A percentile compares a stretch with the other conserved stretches of the same genome.
Evolutionary conservation across 345 rosid genomes (phyloP).

Genomic region (Camelina sativa): DNA sequence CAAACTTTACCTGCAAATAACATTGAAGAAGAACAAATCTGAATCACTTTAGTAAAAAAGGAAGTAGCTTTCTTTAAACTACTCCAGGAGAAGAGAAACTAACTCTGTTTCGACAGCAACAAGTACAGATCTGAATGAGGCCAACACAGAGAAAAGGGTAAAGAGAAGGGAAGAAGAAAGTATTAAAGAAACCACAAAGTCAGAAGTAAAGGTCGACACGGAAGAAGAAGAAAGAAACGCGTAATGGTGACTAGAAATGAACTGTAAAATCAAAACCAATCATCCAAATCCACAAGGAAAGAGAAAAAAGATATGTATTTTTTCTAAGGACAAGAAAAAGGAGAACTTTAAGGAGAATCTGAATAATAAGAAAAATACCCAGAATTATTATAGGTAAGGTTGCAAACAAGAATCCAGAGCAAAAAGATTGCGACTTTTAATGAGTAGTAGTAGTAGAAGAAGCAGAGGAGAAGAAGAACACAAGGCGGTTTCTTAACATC

Average conservation of each 20-base stretch:
- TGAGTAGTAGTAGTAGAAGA: not conserved
- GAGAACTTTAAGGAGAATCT: slow-evolving; percentile 16
- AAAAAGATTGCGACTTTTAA: slow-evolving; percentile 22
- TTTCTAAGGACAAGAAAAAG: not conserved
- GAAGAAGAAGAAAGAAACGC: slow-evolving; percentile 54
- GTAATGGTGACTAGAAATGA: slow-evolving; percentile 58
- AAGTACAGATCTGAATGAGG: slow-evolving; percentile 60
- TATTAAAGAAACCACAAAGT: slow-evolving; percentile 46
- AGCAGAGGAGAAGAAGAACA: slow-evolving; percentile 17
- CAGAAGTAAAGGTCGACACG: slow-evolving; percentile 18
- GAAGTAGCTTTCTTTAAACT: not conserved
- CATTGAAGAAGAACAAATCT: slow-evolving; percentile 30
- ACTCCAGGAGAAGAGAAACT: slow-evolving; percentile 4
- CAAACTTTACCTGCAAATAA: slow-evolving; percentile 50
- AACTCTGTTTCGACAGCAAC: slow-evolving; percentile 39
- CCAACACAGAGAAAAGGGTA: not conserved
- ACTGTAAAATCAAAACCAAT: slow-evolving; percentile 55
- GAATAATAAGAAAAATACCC: slow-evolving; percentile 17
- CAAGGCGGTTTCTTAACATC: slow-evolving; percentile 43
- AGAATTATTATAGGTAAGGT: slow-evolving; percentile 8
- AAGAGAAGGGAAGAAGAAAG: slow-evolving; percentile 10
- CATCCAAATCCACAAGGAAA: slow-evolving; percentile 33
- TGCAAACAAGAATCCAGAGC: slow-evolving; percentile 25
- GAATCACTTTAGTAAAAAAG: not conserved
- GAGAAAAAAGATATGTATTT: not conserved